These are phyloP conservation scores for Cercospora sojina DNA, from an alignment of 2,329 filamentous ascomycete genomes.

Conservation along the genomic window DNA sequence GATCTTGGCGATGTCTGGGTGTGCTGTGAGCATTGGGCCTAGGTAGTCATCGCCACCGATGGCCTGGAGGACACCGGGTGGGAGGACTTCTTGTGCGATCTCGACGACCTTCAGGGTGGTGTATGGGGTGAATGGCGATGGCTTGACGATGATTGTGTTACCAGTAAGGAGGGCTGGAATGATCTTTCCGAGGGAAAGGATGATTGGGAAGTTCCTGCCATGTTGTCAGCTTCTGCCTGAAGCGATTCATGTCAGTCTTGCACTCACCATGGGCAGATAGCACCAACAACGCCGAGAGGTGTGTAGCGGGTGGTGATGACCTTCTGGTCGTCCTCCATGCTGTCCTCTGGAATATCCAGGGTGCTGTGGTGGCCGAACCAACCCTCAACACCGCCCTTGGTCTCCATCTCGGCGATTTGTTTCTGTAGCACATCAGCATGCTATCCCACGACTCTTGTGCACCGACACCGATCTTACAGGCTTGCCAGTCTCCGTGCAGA, in stretches of 20 bases:
- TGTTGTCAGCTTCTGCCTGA: not conserved
- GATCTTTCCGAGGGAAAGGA: constrained; percentile 55
- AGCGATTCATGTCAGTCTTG: not conserved
- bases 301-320: constrained; percentile 48
- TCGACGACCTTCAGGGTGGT: constrained; percentile 60
- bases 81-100: constrained; percentile 58
- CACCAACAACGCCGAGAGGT: constrained; percentile 49
- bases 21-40: constrained; percentile 59
- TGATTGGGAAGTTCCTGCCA: constrained; percentile 52
- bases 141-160: constrained; percentile 42
- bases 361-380: constrained; percentile 43
- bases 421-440: constrained; percentile 33
- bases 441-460: not conserved
- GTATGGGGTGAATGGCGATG: constrained; percentile 58
- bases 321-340: constrained; percentile 49
- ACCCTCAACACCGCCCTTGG: constrained; percentile 34
- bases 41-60: constrained; percentile 61
- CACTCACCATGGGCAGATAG: constrained; percentile 45
- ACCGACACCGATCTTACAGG: constrained; percentile 30
- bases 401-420: constrained; percentile 45
- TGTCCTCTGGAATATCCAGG: constrained; percentile 43
- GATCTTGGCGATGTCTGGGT: constrained; percentile 62
- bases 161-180: constrained; percentile 56
- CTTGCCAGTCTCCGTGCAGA: constrained; percentile 43
- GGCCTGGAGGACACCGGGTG: constrained; percentile 62